Base-by-base conservation (phyloP, 129 eudicot species). In the Rutidosis leptorrhynchoides region DNA sequence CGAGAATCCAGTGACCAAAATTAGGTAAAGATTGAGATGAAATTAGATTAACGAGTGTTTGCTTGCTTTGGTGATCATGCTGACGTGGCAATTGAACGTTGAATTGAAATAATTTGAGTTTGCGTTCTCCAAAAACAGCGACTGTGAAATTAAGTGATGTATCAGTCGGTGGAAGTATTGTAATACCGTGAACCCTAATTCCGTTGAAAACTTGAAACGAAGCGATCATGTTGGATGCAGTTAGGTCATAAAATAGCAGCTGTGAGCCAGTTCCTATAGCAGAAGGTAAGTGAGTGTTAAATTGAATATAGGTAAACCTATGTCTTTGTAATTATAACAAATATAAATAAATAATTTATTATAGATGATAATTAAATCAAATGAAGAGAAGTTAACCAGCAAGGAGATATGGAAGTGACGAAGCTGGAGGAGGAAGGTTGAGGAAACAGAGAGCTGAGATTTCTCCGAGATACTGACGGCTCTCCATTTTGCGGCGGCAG, bases 121-220 rank as follows among this genome's bases (percentile, higher is more conserved):
- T 83, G 67, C 87, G 84, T 62, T 93, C 98, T 37, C 98, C 98
- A 29, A 68, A 93, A 51, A 88, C 79, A 30, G 83, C 85, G 22
- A 93, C 70, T 42, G 71, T 81, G 64, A 77, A 88, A 30, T 43
- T 60, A 68, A 45, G 40, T 37, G 71, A 54, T 26, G 58, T 17
- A 57, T 58, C 24, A 15, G 26, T 27, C 0, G 66, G 37, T 20
- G 69, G 62, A 51, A 7, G 72, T 56, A 24, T 82, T 29, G 74
- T 66, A 66, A 93, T 82, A 19, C 98, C 98, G 70, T 93, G 98
- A 59, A 93, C 98, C 49, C 96, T 95, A 77, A 93, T 70, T 16
- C 98, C 98, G 8, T 88, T 76, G 35, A 93, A 93, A 1, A 88
- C 91, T 74, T 80, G 84, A 52, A 83, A 93, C 0, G 91, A 88